Base-by-base conservation (phyloP, 2,329 filamentous ascomycete genomes). In the Phoma sp. region DNA sequence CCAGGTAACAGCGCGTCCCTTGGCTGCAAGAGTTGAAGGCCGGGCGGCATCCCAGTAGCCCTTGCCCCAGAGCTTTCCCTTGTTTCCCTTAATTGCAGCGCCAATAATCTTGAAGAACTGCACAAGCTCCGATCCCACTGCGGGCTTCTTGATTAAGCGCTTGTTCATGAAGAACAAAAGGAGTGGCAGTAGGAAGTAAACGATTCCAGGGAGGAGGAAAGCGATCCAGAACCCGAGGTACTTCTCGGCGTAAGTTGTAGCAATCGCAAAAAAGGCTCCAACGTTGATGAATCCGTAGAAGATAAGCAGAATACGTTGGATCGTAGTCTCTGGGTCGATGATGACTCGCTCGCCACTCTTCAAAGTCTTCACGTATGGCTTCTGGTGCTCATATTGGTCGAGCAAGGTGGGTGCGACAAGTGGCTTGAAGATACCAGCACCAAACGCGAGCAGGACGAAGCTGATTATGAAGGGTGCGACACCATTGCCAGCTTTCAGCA, bases 291-390 rank as follows among this genome's bases (percentile, higher is more conserved):
- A 55, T 12, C 49, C 49, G 38, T 77, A 77, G 55, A 77, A 77
- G 17, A 73, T 60, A 0, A 77, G 58, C 68, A 72, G 70, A 8
- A 71, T 68, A 4, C 74, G 66, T 24, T 71, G 74, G 2, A 78
- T 69, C 0, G 79, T 81, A 2, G 73, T 69, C 57, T 80, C 78
- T 0, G 79, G 80, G 45, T 82, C 80, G 15, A 81, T 76, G 27
- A 82, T 38, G 0, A 55, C 52, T n/a, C 22, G 45, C 25, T 55
- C 52, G 6, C 52, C 52, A 19, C 76, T 27, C 50, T 76, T 72
- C 6, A 82, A 71, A 1, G 73, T 74, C 58, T 76, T 78, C 17
- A 76, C 74, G 50, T 78, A 79, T 4, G 75, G 67, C 27, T 72
- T 74, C 56, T 77, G 74, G 53, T 79, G 64, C 50, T 65, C 58